phyloP scores from a whole-genome alignment of 805 yeast genomes.

The Saturnispora mendoncae region DNA sequence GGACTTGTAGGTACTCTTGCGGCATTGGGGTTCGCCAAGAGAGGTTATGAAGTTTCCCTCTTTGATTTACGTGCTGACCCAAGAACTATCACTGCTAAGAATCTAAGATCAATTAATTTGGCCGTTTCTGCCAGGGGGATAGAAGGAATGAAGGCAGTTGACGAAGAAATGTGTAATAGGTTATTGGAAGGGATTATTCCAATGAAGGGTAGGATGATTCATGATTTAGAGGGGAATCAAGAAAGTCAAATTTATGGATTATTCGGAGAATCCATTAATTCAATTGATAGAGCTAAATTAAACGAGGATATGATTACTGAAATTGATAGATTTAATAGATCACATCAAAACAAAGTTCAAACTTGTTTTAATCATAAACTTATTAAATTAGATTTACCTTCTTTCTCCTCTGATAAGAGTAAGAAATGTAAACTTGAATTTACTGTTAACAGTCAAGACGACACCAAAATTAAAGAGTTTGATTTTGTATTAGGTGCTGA shows the following conservation, averaged over 20 bases:
- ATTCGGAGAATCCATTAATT: conserved; percentile 74
- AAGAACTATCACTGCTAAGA: conserved; percentile 25
- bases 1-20: conserved; percentile 85
- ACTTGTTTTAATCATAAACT: conserved; percentile 52
- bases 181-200: conserved; percentile 62
- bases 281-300: conserved; percentile 68
- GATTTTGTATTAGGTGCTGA: conserved; percentile 77
- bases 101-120: conserved; percentile 65
- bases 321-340: conserved; percentile 36
- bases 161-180: conserved; percentile 44
- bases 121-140: conserved; percentile 87
- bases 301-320: conserved; percentile 61
- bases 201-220: conserved; percentile 87
- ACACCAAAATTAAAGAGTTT: conserved; percentile 21
- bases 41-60: conserved; percentile 64
- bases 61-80: conserved; percentile 72
- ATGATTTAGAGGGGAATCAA: conserved; percentile 53
- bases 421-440: background rate
- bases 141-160: conserved; percentile 55
- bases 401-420: conserved; percentile 9
- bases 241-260: conserved; percentile 71
- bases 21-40: conserved; percentile 67
- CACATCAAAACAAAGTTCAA: conserved; percentile 26
- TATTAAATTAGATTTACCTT: conserved; percentile 27
- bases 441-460: conserved; percentile 3